Percentiles rank a stretch among this genome's conserved stretches.
phyloP scores from a whole-genome alignment of 768 basidiomycete species.

The Tephrocybe sp. region DNA sequence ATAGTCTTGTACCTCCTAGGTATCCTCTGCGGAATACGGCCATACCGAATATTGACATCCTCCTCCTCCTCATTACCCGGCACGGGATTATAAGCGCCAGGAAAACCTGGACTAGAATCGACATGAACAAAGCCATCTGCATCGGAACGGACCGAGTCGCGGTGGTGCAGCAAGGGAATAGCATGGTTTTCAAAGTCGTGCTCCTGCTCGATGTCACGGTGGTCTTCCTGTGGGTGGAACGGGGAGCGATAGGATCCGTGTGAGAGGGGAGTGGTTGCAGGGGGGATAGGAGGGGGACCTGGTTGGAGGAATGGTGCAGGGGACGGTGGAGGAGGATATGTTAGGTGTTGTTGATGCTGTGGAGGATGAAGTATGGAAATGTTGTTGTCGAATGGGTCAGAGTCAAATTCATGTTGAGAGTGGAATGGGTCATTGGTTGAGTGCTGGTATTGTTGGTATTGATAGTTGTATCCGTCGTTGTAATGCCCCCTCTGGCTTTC shows the following conservation, averaged over 20 bases:
- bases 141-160: constrained; percentile 24
- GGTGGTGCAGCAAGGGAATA: constrained; percentile 61
- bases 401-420: constrained; percentile 1
- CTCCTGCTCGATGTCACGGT: constrained; percentile 32
- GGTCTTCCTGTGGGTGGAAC: constrained; percentile 34
- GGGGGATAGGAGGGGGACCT: constrained; percentile 14
- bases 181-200: no score
- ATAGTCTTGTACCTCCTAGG: constrained; percentile 90
- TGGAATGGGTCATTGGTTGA: constrained; percentile 1
- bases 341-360: constrained; percentile 21
- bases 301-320: constrained; percentile 13
- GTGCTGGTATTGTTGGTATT: constrained; percentile 40
- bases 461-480: constrained; percentile 64
- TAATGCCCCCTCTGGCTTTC: constrained; percentile 62
- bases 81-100: constrained; percentile 49
- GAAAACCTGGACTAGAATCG: constrained; percentile 18
- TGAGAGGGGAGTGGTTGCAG: constrained; percentile 19
- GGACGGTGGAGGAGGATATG: constrained; percentile 7
- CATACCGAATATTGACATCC: constrained; percentile 73
- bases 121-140: constrained; percentile 20
- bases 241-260: constrained; percentile 17
- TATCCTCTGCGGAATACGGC: constrained; percentile 87
- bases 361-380: constrained; percentile 25
- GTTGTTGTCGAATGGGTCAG: constrained; percentile 10
- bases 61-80: constrained; percentile 34